Evolutionary conservation across 176 grass and related monocot species (phyloP).

Genomic region (Zoysia japonica): DNA sequence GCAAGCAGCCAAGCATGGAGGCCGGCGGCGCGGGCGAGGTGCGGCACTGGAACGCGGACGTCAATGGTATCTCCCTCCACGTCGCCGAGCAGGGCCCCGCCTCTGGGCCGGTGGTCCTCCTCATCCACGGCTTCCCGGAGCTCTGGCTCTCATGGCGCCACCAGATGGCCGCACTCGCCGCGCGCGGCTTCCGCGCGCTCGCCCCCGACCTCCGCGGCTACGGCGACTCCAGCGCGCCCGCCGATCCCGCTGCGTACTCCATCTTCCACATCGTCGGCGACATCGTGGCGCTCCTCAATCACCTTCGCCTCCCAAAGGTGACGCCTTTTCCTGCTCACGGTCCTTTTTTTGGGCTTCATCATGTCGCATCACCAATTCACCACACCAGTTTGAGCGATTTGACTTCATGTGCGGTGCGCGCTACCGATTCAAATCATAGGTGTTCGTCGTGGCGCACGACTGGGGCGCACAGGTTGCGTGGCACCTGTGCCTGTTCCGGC

Average conservation of each 20-base stretch:
- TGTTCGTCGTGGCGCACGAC: slow-evolving; percentile 70
- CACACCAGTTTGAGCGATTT: not conserved
- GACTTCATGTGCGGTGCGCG: not conserved
- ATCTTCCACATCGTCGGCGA: slow-evolving; percentile 61
- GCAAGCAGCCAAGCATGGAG: slow-evolving; percentile 9
- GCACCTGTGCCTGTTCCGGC: slow-evolving; percentile 64
- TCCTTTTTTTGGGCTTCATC: not conserved
- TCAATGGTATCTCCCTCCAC: slow-evolving; percentile 59
- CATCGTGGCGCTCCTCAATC: slow-evolving; percentile 45
- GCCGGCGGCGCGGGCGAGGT: slow-evolving; percentile 34
- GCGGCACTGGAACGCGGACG: slow-evolving; percentile 45
- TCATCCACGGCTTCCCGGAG: slow-evolving; percentile 75
- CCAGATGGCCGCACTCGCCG: slow-evolving; percentile 56
- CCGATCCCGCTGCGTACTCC: slow-evolving; percentile 40
- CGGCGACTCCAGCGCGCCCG: slow-evolving; percentile 46
- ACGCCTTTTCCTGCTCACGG: not conserved
- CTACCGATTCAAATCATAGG: slow-evolving; percentile 15
- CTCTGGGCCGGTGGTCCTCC: slow-evolving; percentile 43
- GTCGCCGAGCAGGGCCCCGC: slow-evolving; percentile 53
- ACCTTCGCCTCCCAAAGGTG: slow-evolving; percentile 53
- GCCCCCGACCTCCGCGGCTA: slow-evolving; percentile 63
- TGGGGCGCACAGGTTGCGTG: slow-evolving; percentile 55
- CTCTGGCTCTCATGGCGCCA: slow-evolving; percentile 70
- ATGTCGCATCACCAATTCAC: too few species aligned
- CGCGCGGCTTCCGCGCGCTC: slow-evolving; percentile 48